Evolutionary conservation across 306 rosid species (phyloP).

Genomic region (Nissolia schottii): DNA sequence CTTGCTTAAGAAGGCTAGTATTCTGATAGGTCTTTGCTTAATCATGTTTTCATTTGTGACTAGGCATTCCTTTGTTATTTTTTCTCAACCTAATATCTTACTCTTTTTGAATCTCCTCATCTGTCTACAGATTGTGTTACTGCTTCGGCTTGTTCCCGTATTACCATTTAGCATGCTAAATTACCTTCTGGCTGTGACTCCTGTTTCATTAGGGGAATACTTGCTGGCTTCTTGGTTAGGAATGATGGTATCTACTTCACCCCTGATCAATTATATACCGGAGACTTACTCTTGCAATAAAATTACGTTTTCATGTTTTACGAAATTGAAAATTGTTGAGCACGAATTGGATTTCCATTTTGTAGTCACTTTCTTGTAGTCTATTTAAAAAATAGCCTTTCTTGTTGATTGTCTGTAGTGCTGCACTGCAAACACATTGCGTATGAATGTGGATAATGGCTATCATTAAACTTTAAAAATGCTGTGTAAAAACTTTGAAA

Average conservation of each 20-base stretch:
- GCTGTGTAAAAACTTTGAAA: background rate
- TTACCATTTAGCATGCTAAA: constrained; percentile 78
- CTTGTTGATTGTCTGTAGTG: background rate
- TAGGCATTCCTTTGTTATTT: background rate
- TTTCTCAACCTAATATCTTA: background rate
- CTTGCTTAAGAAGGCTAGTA: background rate
- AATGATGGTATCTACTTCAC: constrained; percentile 71
- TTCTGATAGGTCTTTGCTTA: background rate
- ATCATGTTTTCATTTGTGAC: background rate
- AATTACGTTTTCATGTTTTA: background rate
- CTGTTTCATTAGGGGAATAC: constrained; percentile 69
- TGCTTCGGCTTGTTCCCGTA: constrained; percentile 91
- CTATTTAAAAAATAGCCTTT: background rate
- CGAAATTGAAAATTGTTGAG: background rate
- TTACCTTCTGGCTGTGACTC: constrained; percentile 84
- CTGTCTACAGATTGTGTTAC: constrained; percentile 63
- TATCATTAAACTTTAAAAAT: background rate
- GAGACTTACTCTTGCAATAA: background rate
- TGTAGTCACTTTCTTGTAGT: background rate
- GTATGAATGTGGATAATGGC: background rate
- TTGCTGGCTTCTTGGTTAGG: constrained; percentile 89
- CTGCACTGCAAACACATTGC: background rate
- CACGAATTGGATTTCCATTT: background rate
- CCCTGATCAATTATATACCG: constrained; percentile 12
- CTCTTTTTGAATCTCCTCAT: background rate